These are phyloP conservation scores for Metschnikowia kunwiensis DNA, from an alignment of 805 yeast species.

Conservation along the genomic window DNA sequence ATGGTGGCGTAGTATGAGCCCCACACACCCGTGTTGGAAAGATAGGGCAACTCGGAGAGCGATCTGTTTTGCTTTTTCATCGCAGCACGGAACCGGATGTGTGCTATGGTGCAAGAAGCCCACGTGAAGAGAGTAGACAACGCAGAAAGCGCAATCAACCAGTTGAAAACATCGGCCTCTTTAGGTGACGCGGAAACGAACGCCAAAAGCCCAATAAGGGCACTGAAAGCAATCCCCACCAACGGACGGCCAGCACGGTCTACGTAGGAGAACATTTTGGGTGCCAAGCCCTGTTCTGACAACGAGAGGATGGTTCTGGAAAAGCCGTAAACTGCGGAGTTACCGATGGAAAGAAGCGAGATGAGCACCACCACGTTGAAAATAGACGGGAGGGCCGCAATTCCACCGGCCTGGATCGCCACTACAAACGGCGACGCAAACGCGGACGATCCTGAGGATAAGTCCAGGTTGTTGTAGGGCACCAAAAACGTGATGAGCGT, in stretches of 20 bases:
- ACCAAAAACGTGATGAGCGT: constrained; percentile 41
- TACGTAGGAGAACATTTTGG: constrained; percentile 31
- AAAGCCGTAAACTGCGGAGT: constrained; percentile 43
- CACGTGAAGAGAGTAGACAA: constrained; percentile 43
- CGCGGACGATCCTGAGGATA: constrained; percentile 27
- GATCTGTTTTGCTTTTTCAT: constrained; percentile 40
- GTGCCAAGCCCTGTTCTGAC: constrained; percentile 42
- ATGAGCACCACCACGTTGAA: constrained; percentile 42
- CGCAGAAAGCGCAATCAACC: constrained; percentile 43
- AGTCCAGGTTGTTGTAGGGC: constrained; percentile 27
- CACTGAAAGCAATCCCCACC: constrained; percentile 32
- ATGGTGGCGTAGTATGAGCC: constrained; percentile 27
- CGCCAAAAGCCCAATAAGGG: constrained; percentile 36
- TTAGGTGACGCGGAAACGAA: constrained; percentile 42
- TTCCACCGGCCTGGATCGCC: constrained; percentile 41
- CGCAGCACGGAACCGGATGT: constrained; percentile 40
- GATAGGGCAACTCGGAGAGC: constrained; percentile 51
- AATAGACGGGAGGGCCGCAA: constrained; percentile 40
- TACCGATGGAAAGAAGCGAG: constrained; percentile 41
- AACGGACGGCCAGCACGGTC: constrained; percentile 42
- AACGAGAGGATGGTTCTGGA: constrained; percentile 40
- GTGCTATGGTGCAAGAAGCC: constrained; percentile 40
- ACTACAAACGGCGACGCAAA: constrained; percentile 43
- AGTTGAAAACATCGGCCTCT: constrained; percentile 34
- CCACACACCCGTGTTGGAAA: constrained; percentile 44